Base-by-base conservation (phyloP, 805 yeast species). In the Pichia phayaonensis region DNA sequence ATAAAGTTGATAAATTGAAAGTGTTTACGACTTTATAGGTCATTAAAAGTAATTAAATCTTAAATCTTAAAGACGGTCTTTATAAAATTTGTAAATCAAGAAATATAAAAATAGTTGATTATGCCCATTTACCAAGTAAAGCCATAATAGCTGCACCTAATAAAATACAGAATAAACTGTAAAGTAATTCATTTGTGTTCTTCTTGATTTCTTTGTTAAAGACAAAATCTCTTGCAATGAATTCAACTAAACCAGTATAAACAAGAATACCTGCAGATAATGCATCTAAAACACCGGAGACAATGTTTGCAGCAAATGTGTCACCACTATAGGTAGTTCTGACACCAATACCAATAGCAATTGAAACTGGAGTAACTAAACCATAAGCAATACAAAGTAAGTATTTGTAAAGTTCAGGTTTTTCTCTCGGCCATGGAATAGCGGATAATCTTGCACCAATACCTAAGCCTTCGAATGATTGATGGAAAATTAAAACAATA, bases 401-500 rank as follows among this genome's bases (percentile, higher is more conserved):
- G 52, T 61, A 69, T 58, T 73, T 70, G 56, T 60, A 62, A 21
- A 47, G 50, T 39, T 56, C 53, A 7, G 55, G 54, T 59, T 41
- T 49, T 44, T 40, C 54, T 48, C 20, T 16, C 20, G 75, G 74
- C 75, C 75, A 72, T 42, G 63, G 61, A 1, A 77, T 69, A 18
- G 73, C 75, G 1, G 86, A 81, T 38, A 84, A 72, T 64, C 95
- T 77, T 3, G 90, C 75, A 39, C 94, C 94, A 57, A 86, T 72
- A 54, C 94, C 95, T 46, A 86, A 71, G 46, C 95, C 95, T 69
- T 86, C 95, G 61, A 86, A 86, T 70, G 81, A 72, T 67, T 86
- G 95, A 64, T 86, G 88, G 73, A 78, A 80, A 12, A 81, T 76
- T 45, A 75, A 51, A 16, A 75, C 95, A 54, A 83, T 73, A 63